phyloP scores from a whole-genome alignment of 2,329 filamentous ascomycete genomes.

The Cordyceps javanica region DNA sequence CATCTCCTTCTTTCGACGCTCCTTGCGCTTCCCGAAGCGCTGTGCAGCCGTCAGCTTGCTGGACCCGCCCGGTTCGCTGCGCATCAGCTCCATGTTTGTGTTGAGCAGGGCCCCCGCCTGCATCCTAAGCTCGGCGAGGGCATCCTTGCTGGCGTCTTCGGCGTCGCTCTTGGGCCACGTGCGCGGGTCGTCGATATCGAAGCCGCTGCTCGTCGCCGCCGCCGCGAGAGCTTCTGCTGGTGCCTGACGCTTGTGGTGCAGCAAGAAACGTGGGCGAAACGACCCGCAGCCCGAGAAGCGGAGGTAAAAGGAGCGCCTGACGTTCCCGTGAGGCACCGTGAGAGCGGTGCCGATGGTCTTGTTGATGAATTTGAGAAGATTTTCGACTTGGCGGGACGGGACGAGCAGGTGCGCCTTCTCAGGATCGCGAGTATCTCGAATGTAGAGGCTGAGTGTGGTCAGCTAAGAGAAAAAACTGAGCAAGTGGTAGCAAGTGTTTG shows the following conservation, averaged over 20 bases:
- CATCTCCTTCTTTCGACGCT: slow-evolving; percentile 46
- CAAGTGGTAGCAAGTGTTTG: slow-evolving; percentile 16
- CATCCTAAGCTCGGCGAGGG: not conserved
- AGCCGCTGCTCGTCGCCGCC: slow-evolving; percentile 30
- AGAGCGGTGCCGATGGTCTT: slow-evolving; percentile 46
- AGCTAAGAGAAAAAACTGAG: not conserved
- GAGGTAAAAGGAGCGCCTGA: slow-evolving; percentile 51
- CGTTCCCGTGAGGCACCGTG: slow-evolving; percentile 48
- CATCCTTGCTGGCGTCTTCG: not conserved
- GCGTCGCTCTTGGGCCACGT: slow-evolving; percentile 3
- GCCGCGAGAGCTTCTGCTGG: slow-evolving; percentile 26
- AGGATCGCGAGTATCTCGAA: slow-evolving; percentile 45
- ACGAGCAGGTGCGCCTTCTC: slow-evolving; percentile 60
- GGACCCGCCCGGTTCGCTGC: not conserved
- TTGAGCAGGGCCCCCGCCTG: not conserved
- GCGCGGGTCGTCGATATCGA: slow-evolving; percentile 21
- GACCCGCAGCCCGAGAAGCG: slow-evolving; percentile 55
- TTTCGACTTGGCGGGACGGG: slow-evolving; percentile 57
- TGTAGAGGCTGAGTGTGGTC: slow-evolving; percentile 52
- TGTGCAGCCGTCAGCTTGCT: not conserved
- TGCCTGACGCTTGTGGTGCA: slow-evolving; percentile 54
- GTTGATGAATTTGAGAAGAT: slow-evolving; percentile 62
- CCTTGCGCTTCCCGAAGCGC: slow-evolving; percentile 43
- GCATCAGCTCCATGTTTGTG: slow-evolving; percentile 6
- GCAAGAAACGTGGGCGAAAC: slow-evolving; percentile 62